A percentile compares a stretch with the other conserved stretches of the same genome.
phyloP scores from a whole-genome alignment of 176 grass and related monocot species.

The bread wheat (Triticum aestivum) region DNA sequence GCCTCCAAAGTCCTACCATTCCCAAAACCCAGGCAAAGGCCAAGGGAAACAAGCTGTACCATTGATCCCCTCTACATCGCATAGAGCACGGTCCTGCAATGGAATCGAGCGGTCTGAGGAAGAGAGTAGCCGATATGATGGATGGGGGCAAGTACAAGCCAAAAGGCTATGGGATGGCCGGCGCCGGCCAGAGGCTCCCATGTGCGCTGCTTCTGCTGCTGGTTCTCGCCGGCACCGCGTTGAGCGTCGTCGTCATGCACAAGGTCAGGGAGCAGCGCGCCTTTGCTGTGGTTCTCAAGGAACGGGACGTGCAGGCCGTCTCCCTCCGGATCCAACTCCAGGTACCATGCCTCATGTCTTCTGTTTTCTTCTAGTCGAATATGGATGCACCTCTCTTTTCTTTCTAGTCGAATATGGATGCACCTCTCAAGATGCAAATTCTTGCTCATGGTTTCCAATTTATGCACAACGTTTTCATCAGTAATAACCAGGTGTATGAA shows the following conservation, averaged over 20 bases:
- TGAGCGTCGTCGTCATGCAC: slow-evolving; percentile 62
- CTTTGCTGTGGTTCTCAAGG: slow-evolving; percentile 47
- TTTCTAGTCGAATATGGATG: not conserved
- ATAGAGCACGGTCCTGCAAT: slow-evolving; percentile 15
- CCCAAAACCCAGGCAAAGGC: slow-evolving; percentile 15
- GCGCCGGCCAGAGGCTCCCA: slow-evolving; percentile 40
- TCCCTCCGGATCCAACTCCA: slow-evolving; percentile 58
- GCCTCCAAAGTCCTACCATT: not conserved
- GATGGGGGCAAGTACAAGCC: slow-evolving; percentile 50
- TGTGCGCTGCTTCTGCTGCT: slow-evolving; percentile 61
- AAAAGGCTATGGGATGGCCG: slow-evolving; percentile 24
- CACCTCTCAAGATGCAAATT: not conserved
- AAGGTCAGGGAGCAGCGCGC: slow-evolving; percentile 71
- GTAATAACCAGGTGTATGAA: not conserved
- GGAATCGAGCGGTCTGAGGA: not conserved
- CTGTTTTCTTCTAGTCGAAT: too few relatives aligned
- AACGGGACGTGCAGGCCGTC: slow-evolving; percentile 61
- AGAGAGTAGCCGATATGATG: slow-evolving; percentile 20
- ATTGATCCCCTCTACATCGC: not conserved
- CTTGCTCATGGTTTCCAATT: not conserved
- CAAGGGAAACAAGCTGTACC: not conserved
- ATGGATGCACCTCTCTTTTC: not conserved
- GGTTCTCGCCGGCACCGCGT: slow-evolving; percentile 36
- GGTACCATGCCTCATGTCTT: slow-evolving; percentile 43
- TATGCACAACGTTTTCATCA: not conserved